Evolutionary conservation across 805 yeast species (phyloP).

Genomic region (Kazachstania viticola): DNA sequence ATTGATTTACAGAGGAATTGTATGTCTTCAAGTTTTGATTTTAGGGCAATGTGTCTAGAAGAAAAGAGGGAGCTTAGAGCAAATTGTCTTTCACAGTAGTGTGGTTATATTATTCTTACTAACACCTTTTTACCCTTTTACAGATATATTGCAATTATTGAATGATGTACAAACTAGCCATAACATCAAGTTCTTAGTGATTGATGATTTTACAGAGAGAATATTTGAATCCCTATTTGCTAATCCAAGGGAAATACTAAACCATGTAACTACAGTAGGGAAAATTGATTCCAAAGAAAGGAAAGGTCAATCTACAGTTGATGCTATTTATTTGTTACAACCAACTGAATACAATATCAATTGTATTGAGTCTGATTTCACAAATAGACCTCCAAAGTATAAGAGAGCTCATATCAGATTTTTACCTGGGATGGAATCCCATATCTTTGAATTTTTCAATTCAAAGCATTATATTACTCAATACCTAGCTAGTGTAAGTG

Average conservation of each 20-base stretch:
- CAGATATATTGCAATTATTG: conserved; percentile 25
- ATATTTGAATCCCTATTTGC: conserved; percentile 36
- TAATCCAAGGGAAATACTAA: conserved; percentile 33
- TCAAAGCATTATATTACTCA: conserved; percentile 22
- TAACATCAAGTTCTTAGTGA: conserved; percentile 39
- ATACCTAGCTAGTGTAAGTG: conserved; percentile 25
- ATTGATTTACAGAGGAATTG: too few species aligned
- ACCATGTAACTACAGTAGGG: conserved; percentile 53
- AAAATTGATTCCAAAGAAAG: conserved; percentile 45
- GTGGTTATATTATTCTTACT: too few species aligned
- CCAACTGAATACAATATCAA: conserved; percentile 57
- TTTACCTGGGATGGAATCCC: conserved; percentile 42
- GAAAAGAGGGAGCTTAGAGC: too few species aligned
- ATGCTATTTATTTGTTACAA: conserved; percentile 70
- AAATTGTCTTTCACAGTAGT: too few species aligned
- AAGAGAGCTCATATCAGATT: conserved; percentile 63
- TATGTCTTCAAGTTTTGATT: too few species aligned
- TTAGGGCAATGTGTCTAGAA: too few species aligned
- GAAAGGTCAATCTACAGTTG: conserved; percentile 50
- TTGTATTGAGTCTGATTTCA: conserved; percentile 69
- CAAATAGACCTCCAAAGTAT: conserved; percentile 57
- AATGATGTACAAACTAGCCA: conserved; percentile 33
- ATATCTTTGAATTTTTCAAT: conserved; percentile 21
- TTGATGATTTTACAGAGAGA: conserved; percentile 45
- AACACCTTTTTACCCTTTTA: too few species aligned